These are phyloP conservation scores for Croton laevigatus DNA, from an alignment of 441 rosid genomes.

Conservation along the genomic window DNA sequence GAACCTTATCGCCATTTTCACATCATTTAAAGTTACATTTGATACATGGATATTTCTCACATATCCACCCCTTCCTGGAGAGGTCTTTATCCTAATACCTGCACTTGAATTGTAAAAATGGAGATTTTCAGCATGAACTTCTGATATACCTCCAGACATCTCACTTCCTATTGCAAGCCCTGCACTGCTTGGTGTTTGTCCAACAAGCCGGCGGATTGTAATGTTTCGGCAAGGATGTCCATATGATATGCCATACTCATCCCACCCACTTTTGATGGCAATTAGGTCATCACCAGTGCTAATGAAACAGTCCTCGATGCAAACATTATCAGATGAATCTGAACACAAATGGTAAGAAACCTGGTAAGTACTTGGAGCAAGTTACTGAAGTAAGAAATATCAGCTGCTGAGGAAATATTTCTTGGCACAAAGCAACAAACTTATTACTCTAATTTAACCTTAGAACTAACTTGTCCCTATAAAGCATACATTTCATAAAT, in stretches of 20 bases:
- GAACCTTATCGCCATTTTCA: constrained; percentile 60
- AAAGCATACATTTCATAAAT: not conserved
- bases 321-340: constrained; percentile 87
- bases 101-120: constrained; percentile 58
- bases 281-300: constrained; percentile 91
- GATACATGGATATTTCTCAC: constrained; percentile 69
- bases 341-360: constrained; percentile 27
- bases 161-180: constrained; percentile 95
- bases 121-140: constrained; percentile 64
- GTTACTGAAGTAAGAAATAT: constrained; percentile 8
- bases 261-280: constrained; percentile 97
- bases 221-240: constrained; percentile 77
- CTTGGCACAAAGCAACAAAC: constrained; percentile 12
- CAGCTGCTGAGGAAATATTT: not conserved
- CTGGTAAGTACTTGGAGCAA: not conserved
- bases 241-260: constrained; percentile 79
- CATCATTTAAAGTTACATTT: constrained; percentile 57
- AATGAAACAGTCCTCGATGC: constrained; percentile 86
- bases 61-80: constrained; percentile 93
- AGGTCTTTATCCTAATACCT: constrained; percentile 77
- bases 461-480: not conserved
- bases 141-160: constrained; percentile 96
- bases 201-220: constrained; percentile 56
- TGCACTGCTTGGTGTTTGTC: constrained; percentile 65
- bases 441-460: not conserved